phyloP scores from a whole-genome alignment of 176 grass and related monocot genomes.

The barley (Hordeum vulgare) region MorexV3_pseudomolecules_assembly NC_058520.1:104908334-104908833 shows the following conservation, averaged over 20 bases:
- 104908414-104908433: neutral
- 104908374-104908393: too few species aligned
- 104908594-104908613: conserved; percentile 51
- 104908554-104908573: conserved; percentile 18
- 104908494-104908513: conserved; percentile 51
- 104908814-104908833: conserved; percentile 46
- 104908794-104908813: conserved; percentile 34
- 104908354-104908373: too few species aligned
- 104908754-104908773: conserved; percentile 45
- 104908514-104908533: neutral
- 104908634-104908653: conserved; percentile 28
- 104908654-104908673: conserved; percentile 27
- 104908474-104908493: conserved; percentile 20
- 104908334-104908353: neutral
- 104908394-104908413: neutral
- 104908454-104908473: conserved; percentile 25
- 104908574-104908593: conserved; percentile 18
- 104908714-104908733: neutral
- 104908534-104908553: neutral
- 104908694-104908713: neutral
- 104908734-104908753: neutral
- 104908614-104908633: conserved; percentile 20
- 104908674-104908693: neutral
- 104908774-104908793: conserved; percentile 52
- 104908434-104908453: neutral